Evolutionary conservation across 495 filamentous ascomycete genomes (phyloP).

Genomic region (Talaromyces proteolyticus): DNA sequence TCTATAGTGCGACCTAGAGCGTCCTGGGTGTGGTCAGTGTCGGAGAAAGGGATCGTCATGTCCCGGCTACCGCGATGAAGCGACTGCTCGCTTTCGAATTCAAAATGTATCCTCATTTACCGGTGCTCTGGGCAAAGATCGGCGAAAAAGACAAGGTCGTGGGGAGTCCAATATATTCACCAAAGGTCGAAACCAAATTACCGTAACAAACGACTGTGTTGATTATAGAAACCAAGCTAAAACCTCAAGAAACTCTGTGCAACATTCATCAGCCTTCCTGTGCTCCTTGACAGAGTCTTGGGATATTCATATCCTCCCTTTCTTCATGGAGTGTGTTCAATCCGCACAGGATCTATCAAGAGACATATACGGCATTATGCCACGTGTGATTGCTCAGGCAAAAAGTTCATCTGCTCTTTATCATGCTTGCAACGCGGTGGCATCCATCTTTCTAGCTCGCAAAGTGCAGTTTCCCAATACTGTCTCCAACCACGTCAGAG

Average conservation of each 20-base stretch:
- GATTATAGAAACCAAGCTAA: neutral
- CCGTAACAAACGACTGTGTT: neutral
- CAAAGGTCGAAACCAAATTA: neutral
- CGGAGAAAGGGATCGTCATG: neutral
- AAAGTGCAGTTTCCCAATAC: neutral
- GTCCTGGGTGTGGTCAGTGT: slow-evolving; percentile 2
- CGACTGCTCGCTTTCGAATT: neutral
- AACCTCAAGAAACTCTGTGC: neutral
- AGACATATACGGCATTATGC: neutral
- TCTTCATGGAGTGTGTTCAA: neutral
- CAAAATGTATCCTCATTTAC: neutral
- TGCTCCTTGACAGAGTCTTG: neutral
- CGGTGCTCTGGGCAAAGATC: neutral
- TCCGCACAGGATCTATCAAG: neutral
- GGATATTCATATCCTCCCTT: neutral
- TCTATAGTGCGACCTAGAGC: neutral
- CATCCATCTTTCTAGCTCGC: neutral
- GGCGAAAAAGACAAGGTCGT: neutral
- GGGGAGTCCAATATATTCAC: neutral
- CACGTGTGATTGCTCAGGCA: neutral
- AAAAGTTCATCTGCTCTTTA: neutral
- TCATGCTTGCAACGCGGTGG: neutral
- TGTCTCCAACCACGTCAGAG: neutral
- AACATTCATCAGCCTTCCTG: neutral
- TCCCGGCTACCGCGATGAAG: neutral